Evolutionary conservation across 2,329 filamentous ascomycete species (phyloP), one percentile per base, ranked within the genome.

Genomic region (Lachnellula occidentalis): DNA sequence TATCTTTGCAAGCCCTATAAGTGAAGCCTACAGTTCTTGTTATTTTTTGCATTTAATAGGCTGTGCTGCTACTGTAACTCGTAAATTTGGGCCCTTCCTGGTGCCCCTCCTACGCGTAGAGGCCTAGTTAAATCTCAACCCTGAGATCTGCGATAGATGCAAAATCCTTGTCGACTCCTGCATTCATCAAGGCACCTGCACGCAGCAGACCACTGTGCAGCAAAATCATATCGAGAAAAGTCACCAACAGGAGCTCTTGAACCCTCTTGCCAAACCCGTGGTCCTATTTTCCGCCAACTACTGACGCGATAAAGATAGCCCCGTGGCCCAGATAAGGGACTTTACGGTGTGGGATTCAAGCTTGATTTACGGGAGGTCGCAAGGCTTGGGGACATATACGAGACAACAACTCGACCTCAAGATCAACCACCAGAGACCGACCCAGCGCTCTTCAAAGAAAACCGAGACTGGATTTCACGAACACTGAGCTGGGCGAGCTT

Each of bases 401-500:
- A 21, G 24, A 50, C 48, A 31, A 17, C 48, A 27, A 27, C 21
- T 11, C 27, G 24, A 22, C 2, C 24, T 24, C 36, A 11, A 27
- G 22, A 42, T 19, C 22, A 12, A 27, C n/a, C 9, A 19, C 19
- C 37, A 39, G 17, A 36, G n/a, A 45, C 12, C 43, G 5, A 15
- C 34, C 53, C 15, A 17, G 39, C 41, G 34, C 42, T 39, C 48
- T 51, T 39, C 36, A 45, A 21, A 43, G 41, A 37, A 17, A 36
- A 27, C 22, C 14, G 19, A 48, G 39, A 48, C 34, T 17, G 31
- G 53, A 48, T 52, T 50, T 36, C 45, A 59, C 19, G 47, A 49
- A 56, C 45, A 60, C 53, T 48, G 57, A 63, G 62, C 63, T 65
- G 62, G 65, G 67, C 65, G 64, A 75, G 74, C 73, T 72, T 64